These are phyloP conservation scores for Phytophthora palmivora DNA, from an alignment of 352 stramenopile species.

Conservation along the genomic window DNA sequence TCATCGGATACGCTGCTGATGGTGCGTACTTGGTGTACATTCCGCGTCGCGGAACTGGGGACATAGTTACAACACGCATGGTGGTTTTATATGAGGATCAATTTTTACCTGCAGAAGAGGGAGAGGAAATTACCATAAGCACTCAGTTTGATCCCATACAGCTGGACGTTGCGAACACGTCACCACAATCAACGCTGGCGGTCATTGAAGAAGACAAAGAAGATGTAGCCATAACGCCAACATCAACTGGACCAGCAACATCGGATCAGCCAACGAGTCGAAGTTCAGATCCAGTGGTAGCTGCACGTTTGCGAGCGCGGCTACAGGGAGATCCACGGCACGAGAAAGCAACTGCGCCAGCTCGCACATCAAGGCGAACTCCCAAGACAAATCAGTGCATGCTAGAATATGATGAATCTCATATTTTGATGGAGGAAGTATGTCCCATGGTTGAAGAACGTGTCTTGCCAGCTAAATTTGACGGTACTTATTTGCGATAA, in stretches of 20 bases:
- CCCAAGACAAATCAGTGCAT: constrained; percentile 1
- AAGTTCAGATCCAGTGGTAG: constrained; percentile 18
- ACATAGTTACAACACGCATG: not conserved
- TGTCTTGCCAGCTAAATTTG: not conserved
- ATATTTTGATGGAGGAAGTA: constrained; percentile 8
- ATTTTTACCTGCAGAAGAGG: not conserved
- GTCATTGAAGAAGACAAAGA: constrained; percentile 4
- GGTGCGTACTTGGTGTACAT: constrained; percentile 11
- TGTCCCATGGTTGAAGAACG: constrained; percentile 18
- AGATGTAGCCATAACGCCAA: constrained; percentile 1
- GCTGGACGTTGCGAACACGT: too few species aligned
- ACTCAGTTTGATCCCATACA: not conserved
- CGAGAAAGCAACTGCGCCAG: constrained; percentile 3
- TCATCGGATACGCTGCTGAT: not conserved
- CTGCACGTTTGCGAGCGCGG: not conserved
- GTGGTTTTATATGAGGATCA: constrained; percentile 15
- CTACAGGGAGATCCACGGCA: not conserved
- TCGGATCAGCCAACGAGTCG: not conserved
- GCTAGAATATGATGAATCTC: constrained; percentile 17
- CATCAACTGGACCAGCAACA: not conserved
- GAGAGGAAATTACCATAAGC: constrained; percentile 2
- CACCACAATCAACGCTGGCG: not conserved
- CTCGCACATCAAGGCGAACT: constrained; percentile 2
- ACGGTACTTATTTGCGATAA: constrained; percentile 10
- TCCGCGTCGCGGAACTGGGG: not conserved